Evolutionary conservation across 2,329 filamentous ascomycete genomes (phyloP).

Genomic region (Penicillium thymicola): DNA sequence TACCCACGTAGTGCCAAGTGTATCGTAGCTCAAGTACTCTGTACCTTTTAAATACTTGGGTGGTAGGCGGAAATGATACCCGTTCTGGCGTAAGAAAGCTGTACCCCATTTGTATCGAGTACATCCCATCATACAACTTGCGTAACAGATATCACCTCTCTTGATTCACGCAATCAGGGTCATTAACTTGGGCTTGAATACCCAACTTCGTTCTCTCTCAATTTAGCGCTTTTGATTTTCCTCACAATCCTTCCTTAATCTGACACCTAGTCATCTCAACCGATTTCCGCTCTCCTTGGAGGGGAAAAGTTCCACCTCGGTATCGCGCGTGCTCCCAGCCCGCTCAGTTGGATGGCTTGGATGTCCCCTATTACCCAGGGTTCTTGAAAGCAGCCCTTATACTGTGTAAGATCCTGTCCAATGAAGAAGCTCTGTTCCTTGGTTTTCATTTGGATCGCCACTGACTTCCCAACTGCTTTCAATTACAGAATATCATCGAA

Average conservation of each 20-base stretch:
- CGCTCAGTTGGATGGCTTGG: conserved; percentile 30
- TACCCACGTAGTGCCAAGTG: not conserved
- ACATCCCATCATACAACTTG: conserved; percentile 11
- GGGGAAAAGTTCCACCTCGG: conserved; percentile 21
- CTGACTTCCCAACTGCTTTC: conserved; percentile 12
- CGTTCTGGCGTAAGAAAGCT: not conserved
- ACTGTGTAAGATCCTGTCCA: conserved; percentile 6
- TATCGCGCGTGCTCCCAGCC: conserved; percentile 27
- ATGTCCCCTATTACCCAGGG: conserved; percentile 18
- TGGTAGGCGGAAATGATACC: conserved; percentile 3
- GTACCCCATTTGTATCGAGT: conserved; percentile 14
- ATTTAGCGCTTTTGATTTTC: conserved; percentile 9
- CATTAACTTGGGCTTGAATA: conserved; percentile 23
- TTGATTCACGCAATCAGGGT: conserved; percentile 23
- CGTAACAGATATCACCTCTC: conserved; percentile 18
- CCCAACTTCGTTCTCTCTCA: conserved; percentile 16
- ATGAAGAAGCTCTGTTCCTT: not conserved
- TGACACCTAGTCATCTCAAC: not conserved
- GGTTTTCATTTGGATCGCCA: not conserved
- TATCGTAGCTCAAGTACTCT: not conserved
- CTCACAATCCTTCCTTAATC: not conserved
- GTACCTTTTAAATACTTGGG: not conserved
- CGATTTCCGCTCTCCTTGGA: conserved; percentile 14
- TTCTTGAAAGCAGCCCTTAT: conserved; percentile 16
- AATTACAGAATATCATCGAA: conserved; percentile 11